Conservation (phyloP, 2,329 filamentous ascomycete genomes). For the Coniochaeta hoffmannii region DNA sequence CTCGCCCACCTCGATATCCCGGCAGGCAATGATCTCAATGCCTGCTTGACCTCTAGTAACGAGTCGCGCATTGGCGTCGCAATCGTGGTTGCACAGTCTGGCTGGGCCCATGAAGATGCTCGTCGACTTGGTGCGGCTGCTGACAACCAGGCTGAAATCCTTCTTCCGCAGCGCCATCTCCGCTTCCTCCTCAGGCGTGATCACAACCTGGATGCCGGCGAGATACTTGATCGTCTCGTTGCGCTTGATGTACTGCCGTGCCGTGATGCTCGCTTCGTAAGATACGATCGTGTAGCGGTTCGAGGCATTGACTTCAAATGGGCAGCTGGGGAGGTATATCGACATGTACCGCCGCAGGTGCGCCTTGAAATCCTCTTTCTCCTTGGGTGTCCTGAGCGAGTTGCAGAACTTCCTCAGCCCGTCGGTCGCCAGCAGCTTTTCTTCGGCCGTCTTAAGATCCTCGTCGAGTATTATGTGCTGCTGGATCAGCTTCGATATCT, state of each 20-base stretch:
- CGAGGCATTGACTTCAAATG: constrained; percentile 84
- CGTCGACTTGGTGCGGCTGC: constrained; percentile 81
- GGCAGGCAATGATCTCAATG: constrained; percentile 82
- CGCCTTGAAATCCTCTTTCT: constrained; percentile 77
- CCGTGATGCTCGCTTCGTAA: constrained; percentile 82
- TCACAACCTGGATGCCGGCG: constrained; percentile 81
- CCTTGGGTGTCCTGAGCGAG: constrained; percentile 62
- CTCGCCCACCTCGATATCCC: constrained; percentile 77
- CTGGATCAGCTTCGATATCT: constrained; percentile 54
- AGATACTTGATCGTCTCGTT: constrained; percentile 89
- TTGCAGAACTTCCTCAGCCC: constrained; percentile 67
- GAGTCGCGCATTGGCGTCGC: constrained; percentile 81
- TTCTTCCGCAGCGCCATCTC: constrained; percentile 74
- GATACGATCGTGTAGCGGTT: constrained; percentile 91
- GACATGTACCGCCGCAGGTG: constrained; percentile 88
- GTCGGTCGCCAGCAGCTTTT: constrained; percentile 61
- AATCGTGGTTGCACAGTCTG: constrained; percentile 96
- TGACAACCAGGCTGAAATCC: constrained; percentile 96
- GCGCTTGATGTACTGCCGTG: constrained; percentile 68
- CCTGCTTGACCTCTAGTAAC: constrained; percentile 77
- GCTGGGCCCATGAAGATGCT: constrained; percentile 93
- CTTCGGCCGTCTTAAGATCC: constrained; percentile 62
- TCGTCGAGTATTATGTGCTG: constrained; percentile 66
- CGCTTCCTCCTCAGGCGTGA: constrained; percentile 85
- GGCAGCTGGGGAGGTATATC: constrained; percentile 88